Percentiles rank a stretch among this genome's conserved stretches.
phyloP scores from a whole-genome alignment of 1,139 yeast genomes.

The Taphrina deformans region DNA sequence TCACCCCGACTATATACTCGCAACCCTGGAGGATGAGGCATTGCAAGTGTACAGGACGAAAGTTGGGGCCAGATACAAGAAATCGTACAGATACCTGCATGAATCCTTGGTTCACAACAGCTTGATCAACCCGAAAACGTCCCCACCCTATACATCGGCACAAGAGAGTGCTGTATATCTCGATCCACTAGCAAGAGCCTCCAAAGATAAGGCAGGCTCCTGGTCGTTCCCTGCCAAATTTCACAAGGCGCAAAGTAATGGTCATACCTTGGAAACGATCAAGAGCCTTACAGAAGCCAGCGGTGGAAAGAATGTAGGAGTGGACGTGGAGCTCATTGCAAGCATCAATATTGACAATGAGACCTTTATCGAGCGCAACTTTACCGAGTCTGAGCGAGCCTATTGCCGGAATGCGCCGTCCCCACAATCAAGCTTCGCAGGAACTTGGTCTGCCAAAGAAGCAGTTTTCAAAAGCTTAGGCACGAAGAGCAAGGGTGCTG shows the following conservation, averaged over 20 bases:
- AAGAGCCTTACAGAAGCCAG: constrained; percentile 51
- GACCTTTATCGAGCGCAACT: constrained; percentile 88
- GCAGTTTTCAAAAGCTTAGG: constrained; percentile 96
- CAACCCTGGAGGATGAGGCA: constrained; percentile 68
- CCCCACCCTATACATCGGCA: constrained; percentile 87
- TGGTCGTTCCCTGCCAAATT: constrained; percentile 53
- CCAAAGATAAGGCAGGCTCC: constrained; percentile 53
- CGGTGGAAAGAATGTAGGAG: constrained; percentile 77
- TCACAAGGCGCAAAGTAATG: constrained; percentile 44
- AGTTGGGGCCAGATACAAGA: constrained; percentile 79
- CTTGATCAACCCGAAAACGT: constrained; percentile 87
- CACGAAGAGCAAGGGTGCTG: constrained; percentile 87
- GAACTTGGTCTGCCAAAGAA: constrained; percentile 99
- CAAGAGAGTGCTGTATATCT: constrained; percentile 87
- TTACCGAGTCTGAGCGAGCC: constrained; percentile 72
- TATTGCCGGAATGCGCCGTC: constrained; percentile 74
- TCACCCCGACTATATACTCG: constrained; percentile 90
- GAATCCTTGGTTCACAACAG: constrained; percentile 89
- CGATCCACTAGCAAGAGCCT: constrained; percentile 91
- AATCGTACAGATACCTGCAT: constrained; percentile 93
- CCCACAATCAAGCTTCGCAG: constrained; percentile 90
- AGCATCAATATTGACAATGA: constrained; percentile 80
- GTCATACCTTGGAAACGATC: constrained; percentile 50
- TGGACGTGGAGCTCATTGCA: constrained; percentile 87
- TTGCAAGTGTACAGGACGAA: constrained; percentile 69